Conservation (phyloP, 805 yeast genomes). For the Suhomyces canberraensis region DNA sequence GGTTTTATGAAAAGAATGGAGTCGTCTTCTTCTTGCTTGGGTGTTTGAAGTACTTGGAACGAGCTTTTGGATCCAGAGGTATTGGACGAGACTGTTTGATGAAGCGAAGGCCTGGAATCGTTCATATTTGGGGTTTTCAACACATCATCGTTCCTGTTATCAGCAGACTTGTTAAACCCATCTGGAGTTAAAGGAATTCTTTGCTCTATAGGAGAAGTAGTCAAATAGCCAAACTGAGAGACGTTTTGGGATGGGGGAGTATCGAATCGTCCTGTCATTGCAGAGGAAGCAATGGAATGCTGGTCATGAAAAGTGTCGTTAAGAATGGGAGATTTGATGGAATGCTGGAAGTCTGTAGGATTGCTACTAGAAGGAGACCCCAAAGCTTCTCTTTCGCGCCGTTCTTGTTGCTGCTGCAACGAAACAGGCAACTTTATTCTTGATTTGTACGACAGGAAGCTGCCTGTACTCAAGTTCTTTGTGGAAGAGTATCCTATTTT, state of each 20-base stretch:
- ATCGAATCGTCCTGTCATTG: slow-evolving; percentile 2
- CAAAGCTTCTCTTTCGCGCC: slow-evolving; percentile 1
- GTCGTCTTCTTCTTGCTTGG: slow-evolving; percentile 35
- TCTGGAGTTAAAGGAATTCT: slow-evolving; percentile 20
- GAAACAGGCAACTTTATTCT: slow-evolving; percentile 32
- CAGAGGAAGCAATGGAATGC: slow-evolving; percentile 1
- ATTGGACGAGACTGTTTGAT: neutral
- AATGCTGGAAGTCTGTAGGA: neutral
- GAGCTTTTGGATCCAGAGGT: slow-evolving; percentile 11
- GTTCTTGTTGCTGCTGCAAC: slow-evolving; percentile 17
- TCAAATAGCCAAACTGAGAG: slow-evolving; percentile 6
- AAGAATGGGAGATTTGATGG: slow-evolving; percentile 6
- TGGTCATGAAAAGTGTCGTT: slow-evolving; percentile 2
- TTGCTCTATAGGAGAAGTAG: neutral
- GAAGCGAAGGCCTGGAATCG: neutral
- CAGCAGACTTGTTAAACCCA: slow-evolving; percentile 10
- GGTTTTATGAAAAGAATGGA: slow-evolving; percentile 57
- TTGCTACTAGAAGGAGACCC: neutral
- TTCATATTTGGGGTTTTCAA: slow-evolving; percentile 5
- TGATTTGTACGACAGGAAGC: slow-evolving; percentile 28
- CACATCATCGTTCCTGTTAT: neutral
- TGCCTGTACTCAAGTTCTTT: slow-evolving; percentile 19
- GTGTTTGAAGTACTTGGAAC: slow-evolving; percentile 13
- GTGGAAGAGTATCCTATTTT: slow-evolving; percentile 5
- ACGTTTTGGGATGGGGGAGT: slow-evolving; percentile 8